A percentile compares a stretch with the other conserved stretches of the same genome.
Conservation (phyloP, 2,329 filamentous ascomycete species). For the Nemania serpens region DNA sequence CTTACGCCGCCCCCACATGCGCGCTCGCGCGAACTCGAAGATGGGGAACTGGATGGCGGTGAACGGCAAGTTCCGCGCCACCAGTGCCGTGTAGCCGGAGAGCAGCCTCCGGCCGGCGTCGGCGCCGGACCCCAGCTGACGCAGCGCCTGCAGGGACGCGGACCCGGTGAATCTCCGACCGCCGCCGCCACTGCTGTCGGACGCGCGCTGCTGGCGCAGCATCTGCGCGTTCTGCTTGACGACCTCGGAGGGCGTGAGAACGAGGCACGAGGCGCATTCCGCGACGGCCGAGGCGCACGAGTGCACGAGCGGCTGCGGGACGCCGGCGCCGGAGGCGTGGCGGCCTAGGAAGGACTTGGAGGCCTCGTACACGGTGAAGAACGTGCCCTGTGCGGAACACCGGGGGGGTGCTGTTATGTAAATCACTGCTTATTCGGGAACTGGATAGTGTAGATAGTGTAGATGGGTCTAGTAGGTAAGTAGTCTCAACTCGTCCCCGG, state of each 20-base stretch:
- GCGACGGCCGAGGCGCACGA: constrained; percentile 74
- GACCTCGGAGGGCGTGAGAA: constrained; percentile 87
- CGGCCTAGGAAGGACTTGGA: constrained; percentile 66
- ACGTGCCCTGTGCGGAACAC: constrained; percentile 59
- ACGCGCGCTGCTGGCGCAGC: constrained; percentile 50
- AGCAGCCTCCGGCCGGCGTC: constrained; percentile 62
- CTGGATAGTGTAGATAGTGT: no score
- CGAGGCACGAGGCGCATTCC: constrained; percentile 83
- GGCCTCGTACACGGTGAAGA: constrained; percentile 89
- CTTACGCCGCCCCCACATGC: constrained; percentile 53
- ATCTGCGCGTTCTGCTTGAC: constrained; percentile 95
- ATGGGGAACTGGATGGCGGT: constrained; percentile 88
- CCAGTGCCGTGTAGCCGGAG: constrained; percentile 78
- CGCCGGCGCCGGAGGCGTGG: constrained; percentile 50
- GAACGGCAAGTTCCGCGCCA: constrained; percentile 82
- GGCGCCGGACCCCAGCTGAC: constrained; percentile 55
- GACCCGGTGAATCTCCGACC: constrained; percentile 32
- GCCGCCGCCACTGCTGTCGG: constrained; percentile 9
- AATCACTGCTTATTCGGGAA: no score
- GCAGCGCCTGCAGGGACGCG: constrained; percentile 56
- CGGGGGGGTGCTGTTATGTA: neutral
- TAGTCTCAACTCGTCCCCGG: no score
- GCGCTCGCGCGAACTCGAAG: constrained; percentile 75
- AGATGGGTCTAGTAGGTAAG: no score
- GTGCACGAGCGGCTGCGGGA: constrained; percentile 74